phyloP scores from a whole-genome alignment of 306 rosid genomes.

The Prunus fruticosa region DNA sequence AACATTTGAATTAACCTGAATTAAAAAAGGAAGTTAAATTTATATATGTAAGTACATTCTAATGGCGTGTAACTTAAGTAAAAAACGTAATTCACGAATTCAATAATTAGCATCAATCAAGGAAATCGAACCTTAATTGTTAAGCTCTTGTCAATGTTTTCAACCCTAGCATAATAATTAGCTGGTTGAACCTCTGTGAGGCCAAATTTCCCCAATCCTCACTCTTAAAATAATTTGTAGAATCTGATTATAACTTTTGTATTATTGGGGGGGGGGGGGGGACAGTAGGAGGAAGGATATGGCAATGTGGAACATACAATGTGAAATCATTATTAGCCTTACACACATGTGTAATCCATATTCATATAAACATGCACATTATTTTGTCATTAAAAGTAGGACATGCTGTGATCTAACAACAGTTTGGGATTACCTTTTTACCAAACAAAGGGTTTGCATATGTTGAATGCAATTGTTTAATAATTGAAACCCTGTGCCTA shows the following conservation, averaged over 20 bases:
- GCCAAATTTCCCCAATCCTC: background rate
- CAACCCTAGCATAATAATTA: background rate
- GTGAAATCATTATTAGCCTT: constrained; percentile 6
- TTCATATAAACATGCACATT: constrained; percentile 15
- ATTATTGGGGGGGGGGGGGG: background rate
- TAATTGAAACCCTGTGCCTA: background rate
- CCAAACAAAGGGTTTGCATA: constrained; percentile 17
- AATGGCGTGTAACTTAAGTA: background rate
- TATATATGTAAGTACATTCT: background rate
- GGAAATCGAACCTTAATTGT: background rate
- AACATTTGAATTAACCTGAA: too few species aligned
- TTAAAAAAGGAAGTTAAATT: too few species aligned
- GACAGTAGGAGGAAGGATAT: background rate
- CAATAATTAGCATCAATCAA: background rate
- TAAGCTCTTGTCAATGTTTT: background rate
- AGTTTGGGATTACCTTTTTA: constrained; percentile 18
- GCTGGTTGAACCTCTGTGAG: background rate
- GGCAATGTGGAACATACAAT: background rate
- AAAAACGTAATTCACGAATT: background rate
- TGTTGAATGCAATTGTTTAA: constrained; percentile 4
- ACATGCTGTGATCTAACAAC: constrained; percentile 19
- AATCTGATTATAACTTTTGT: background rate
- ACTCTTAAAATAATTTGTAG: background rate
- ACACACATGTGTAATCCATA: constrained; percentile 6
- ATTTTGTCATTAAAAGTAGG: constrained; percentile 27